Conservation (phyloP, 805 yeast genomes). For the Starmerella etchellsii region DNA sequence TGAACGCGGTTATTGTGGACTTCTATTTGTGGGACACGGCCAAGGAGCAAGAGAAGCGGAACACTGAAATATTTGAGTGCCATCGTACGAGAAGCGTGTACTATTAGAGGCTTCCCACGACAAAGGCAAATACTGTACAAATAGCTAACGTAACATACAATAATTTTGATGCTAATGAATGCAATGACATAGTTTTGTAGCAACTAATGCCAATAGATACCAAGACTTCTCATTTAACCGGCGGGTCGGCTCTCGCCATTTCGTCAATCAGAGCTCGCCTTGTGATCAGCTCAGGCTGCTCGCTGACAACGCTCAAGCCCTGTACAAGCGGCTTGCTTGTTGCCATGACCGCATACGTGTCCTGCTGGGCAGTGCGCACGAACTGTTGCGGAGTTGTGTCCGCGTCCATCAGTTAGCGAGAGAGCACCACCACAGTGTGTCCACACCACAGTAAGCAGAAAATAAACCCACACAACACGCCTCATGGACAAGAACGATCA, state of each 20-base stretch:
- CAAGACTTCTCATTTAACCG: no score
- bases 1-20: constrained; percentile 32
- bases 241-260: constrained; percentile 8
- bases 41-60: constrained; percentile 26
- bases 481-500: no score
- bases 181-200: no score
- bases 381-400: constrained; percentile 18
- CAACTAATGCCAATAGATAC: no score
- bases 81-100: constrained; percentile 31
- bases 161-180: no score
- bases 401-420: constrained; percentile 5
- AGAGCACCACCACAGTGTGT: no score
- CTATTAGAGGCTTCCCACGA: constrained; percentile 23
- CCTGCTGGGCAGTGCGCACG: constrained; percentile 7
- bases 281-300: constrained; percentile 3
- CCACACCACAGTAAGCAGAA: no score
- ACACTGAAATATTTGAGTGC: constrained; percentile 23
- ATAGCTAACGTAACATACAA: no score
- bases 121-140: no score
- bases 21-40: constrained; percentile 37
- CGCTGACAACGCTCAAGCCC: constrained; percentile 15
- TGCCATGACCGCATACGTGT: constrained; percentile 17
- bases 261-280: constrained; percentile 17
- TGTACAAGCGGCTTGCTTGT: constrained; percentile 13
- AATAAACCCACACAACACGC: no score